Evolutionary conservation across 805 yeast species (phyloP).

Genomic region (Millerago galiae): DNA sequence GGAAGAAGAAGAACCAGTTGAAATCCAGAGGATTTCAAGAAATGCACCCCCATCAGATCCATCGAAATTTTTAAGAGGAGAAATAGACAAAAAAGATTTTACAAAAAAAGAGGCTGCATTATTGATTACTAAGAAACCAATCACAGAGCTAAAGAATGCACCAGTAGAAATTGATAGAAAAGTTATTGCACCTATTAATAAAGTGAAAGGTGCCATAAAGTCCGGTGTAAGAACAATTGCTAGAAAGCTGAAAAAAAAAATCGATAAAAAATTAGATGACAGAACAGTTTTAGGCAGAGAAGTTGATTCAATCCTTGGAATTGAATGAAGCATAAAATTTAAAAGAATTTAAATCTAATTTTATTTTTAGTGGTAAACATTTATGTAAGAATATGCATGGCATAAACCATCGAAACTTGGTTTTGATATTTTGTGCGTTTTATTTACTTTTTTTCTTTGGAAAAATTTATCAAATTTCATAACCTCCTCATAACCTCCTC

Average conservation of each 20-base stretch:
- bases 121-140: slow-evolving; percentile 2
- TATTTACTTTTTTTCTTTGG: background rate
- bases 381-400: background rate
- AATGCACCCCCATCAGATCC: slow-evolving; percentile 21
- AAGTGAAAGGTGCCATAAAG: slow-evolving; percentile 5
- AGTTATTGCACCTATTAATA: slow-evolving; percentile 1
- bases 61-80: slow-evolving; percentile 1
- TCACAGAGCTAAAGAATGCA: slow-evolving; percentile 1
- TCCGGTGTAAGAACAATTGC: background rate
- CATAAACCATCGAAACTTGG: background rate
- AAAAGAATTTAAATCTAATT: too few relatives aligned
- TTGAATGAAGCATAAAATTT: too few relatives aligned
- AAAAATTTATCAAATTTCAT: background rate
- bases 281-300: background rate
- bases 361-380: too few relatives aligned
- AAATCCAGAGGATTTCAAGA: slow-evolving; percentile 10
- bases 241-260: background rate
- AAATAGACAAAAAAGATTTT: slow-evolving; percentile 1
- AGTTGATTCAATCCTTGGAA: background rate
- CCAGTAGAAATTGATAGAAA: slow-evolving; percentile 4
- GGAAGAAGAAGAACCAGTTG: slow-evolving; percentile 1
- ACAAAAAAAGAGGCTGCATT: slow-evolving; percentile 6
- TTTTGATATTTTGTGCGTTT: background rate
- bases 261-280: background rate
- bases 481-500: slow-evolving; percentile 5